Evolutionary conservation across 192 early-diverging fungal species (phyloP), one percentile per base, ranked within the genome.

Genomic region (Coemansia sp.): DNA sequence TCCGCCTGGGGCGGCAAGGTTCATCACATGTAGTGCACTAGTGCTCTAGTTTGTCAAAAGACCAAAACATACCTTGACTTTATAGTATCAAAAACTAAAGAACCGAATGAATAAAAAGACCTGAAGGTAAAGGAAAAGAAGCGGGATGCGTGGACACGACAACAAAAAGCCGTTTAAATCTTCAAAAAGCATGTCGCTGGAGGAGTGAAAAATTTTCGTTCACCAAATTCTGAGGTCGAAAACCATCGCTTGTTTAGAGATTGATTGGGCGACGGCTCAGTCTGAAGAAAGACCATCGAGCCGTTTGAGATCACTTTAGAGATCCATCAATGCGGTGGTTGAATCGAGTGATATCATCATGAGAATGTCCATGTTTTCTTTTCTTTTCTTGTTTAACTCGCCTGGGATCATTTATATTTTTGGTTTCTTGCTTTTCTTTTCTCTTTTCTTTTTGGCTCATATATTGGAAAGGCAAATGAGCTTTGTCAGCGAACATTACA

Each of bases 1-100:
- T 81, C 79, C 79, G 79, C 74, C 74, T 81, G 79, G 79, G 79
- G 79, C 79, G 79, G 74, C 79, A 75, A 73, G 70, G 64, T 40
- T 81, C 79, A 81, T 81, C 79, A 81, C 76, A 67, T 40, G 53
- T 43, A 11, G 62, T 59, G 64, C 23, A 18, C 39, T 19, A 7
- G 42, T 56, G 18, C 12, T 12, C 16, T 26, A 16, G 18, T 18
- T n/a, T n/a, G 52, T 19, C n/a, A n/a, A 56, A 38, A 56, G 12
- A 48, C 32, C 11, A 49, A 71, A 52, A 70, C 68, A 59, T 71
- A 76, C 69, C 45, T 56, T 67, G 54, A 53, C 47, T 54, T 62
- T 10, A 53, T 11, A n/a, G 41, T 26, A 54, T 26, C 21, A 26
- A 26, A 53, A 23, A 6, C 19, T 54, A 58, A 23, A 64, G 19